Evolutionary conservation across 2,329 filamentous ascomycete genomes (phyloP).

Genomic region (Paraphaeosphaeria sporulosa): DNA sequence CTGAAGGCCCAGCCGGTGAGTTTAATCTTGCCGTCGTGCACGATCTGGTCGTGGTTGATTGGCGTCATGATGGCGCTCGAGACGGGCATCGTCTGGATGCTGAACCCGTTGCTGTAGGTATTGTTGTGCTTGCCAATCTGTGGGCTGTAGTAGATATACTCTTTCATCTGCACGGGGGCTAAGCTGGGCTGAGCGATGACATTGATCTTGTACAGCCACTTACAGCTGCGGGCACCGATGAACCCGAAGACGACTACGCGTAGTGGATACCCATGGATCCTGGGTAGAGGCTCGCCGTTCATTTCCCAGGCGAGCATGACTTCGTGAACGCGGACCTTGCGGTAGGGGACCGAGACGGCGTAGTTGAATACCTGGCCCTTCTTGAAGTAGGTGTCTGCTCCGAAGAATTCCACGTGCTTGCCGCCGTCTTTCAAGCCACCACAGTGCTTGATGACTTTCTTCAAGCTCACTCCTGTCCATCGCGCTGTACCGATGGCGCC

Average conservation of each 20-base stretch:
- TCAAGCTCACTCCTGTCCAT: slow-evolving; percentile 70
- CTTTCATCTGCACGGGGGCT: slow-evolving; percentile 69
- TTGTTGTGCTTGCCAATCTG: slow-evolving; percentile 74
- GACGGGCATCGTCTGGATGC: slow-evolving; percentile 77
- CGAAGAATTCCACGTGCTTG: slow-evolving; percentile 72
- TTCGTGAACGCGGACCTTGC: slow-evolving; percentile 72
- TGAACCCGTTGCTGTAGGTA: slow-evolving; percentile 66
- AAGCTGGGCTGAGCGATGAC: slow-evolving; percentile 64
- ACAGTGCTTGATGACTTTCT: slow-evolving; percentile 74
- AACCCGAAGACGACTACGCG: slow-evolving; percentile 70
- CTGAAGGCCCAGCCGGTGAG: slow-evolving; percentile 58
- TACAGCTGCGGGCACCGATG: slow-evolving; percentile 69
- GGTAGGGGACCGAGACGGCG: slow-evolving; percentile 70
- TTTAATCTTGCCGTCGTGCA: slow-evolving; percentile 67
- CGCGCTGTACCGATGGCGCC: slow-evolving; percentile 72
- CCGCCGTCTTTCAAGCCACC: slow-evolving; percentile 65
- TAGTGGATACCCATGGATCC: slow-evolving; percentile 71
- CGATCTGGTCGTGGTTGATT: slow-evolving; percentile 65
- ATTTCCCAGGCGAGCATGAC: slow-evolving; percentile 76
- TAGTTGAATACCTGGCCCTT: slow-evolving; percentile 71
- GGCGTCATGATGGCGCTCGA: slow-evolving; percentile 72
- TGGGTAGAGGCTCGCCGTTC: slow-evolving; percentile 70
- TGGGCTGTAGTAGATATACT: slow-evolving; percentile 74
- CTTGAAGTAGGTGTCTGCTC: slow-evolving; percentile 78
- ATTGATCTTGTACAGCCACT: slow-evolving; percentile 70